A percentile compares a stretch with the other conserved stretches of the same genome.
These are phyloP conservation scores for Aspergillus awamori DNA, from an alignment of 2,329 filamentous ascomycete species.

Conservation along the genomic window DNA sequence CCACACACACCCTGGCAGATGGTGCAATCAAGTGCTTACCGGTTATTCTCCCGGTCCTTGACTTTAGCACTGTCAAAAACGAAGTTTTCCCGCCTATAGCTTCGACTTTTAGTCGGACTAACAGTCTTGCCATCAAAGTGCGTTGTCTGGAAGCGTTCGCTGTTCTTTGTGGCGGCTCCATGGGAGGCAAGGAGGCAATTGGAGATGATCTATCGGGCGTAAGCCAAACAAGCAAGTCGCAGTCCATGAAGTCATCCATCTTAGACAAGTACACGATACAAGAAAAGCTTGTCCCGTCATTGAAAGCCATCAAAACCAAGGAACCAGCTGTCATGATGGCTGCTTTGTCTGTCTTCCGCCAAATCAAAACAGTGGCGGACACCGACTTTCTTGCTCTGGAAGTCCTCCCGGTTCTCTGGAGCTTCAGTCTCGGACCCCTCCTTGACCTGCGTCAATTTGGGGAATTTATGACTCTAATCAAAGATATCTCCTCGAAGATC, in stretches of 20 bases:
- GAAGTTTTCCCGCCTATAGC: conserved; percentile 94
- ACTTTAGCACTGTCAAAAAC: conserved; percentile 96
- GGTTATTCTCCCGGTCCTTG: conserved; percentile 79
- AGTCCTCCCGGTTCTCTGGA: conserved; percentile 86
- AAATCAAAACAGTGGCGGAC: conserved; percentile 81
- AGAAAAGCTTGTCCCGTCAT: conserved; percentile 88
- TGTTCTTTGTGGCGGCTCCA: conserved; percentile 79
- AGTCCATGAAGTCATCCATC: conserved; percentile 71
- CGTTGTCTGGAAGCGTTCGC: conserved; percentile 87
- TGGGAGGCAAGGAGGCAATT: conserved; percentile 49
- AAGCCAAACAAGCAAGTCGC: conserved; percentile 52
- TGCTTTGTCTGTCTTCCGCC: conserved; percentile 77
- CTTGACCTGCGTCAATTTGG: conserved; percentile 87
- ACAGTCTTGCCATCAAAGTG: conserved; percentile 91
- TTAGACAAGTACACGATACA: conserved; percentile 98
- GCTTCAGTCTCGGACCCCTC: conserved; percentile 85
- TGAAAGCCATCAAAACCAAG: conserved; percentile 95
- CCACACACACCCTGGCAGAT: conserved; percentile 87
- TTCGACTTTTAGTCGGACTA: conserved; percentile 87
- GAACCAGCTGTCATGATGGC: conserved; percentile 98
- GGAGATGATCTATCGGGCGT: conserved; percentile 78
- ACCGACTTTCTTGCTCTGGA: conserved; percentile 91
- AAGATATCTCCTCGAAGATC: conserved; percentile 73
- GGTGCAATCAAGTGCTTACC: conserved; percentile 78
- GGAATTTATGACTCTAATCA: conserved; percentile 86